Evolutionary conservation across 1,139 yeast genomes (phyloP), one percentile per base, ranked within the genome.

Genomic region (Candida glucosophila): DNA sequence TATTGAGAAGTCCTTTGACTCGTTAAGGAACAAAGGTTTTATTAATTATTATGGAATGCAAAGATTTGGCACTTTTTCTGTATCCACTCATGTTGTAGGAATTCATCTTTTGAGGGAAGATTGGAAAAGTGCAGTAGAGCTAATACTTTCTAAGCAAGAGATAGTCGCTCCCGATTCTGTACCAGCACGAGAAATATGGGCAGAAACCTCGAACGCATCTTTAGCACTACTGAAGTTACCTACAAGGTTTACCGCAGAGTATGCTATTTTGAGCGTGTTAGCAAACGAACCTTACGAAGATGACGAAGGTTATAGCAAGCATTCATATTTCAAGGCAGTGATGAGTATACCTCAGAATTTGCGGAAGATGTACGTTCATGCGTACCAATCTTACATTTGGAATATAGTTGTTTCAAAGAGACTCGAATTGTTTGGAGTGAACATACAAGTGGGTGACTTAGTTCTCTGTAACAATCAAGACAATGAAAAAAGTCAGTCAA

Each of bases 21-120:
- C 86, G 0, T 59, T 90, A 29, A 58, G 61, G 28, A 62, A 61
- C 2, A 63, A 67, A 16, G 99, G 99, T 0, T 90, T 83, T 40
- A 79, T 90, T 39, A 90, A 90, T 50, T 90, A 92, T 50, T 90
- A 71, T 47, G 99, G 99, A 12, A 79, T 90, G 92, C 99, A 90
- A 59, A 63, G 99, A 46, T 90, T 90, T 49, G 99, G 99, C 17
- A 86, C 98, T 0, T 90, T 86, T 44, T 81, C 95, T 6, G 66
- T 85, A 15, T 83, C 97, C 2, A 88, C 98, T 0, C 96, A 90
- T 52, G 71, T 67, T 17, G 66, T 86, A 28, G 99, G 99, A 26
- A 72, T 73, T 33, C 69, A 68, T 33, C 60, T 90, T 17, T 58
- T 90, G 27, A 65, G 72, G 28, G 75, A 73, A 22, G 76, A 88